Percentiles rank a stretch among this genome's conserved stretches.
Conservation (phyloP, 495 filamentous ascomycete species). For the Hypomontagnella submonticulosa region DNA sequence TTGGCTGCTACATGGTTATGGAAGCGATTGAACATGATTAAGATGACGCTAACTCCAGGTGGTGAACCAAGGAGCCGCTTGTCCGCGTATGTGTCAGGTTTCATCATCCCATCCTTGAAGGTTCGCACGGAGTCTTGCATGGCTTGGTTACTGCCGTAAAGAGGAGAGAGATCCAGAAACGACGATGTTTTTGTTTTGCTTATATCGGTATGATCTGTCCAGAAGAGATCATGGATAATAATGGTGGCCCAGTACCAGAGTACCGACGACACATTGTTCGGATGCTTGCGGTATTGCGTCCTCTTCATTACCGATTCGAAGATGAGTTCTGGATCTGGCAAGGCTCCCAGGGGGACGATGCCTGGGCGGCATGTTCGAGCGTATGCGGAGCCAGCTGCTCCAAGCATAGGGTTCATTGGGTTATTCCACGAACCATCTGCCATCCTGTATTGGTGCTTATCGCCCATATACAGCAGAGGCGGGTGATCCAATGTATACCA, state of each 20-base stretch:
- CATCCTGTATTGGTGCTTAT: slow-evolving; percentile 72
- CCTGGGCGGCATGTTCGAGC: slow-evolving; percentile 77
- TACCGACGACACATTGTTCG: slow-evolving; percentile 84
- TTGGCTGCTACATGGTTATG: slow-evolving; percentile 81
- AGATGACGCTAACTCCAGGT: slow-evolving; percentile 78
- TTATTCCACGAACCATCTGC: slow-evolving; percentile 77
- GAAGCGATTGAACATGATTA: slow-evolving; percentile 79
- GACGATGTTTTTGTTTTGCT: slow-evolving; percentile 78
- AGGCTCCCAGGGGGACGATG: slow-evolving; percentile 68
- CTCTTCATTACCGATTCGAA: slow-evolving; percentile 76
- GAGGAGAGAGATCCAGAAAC: slow-evolving; percentile 84
- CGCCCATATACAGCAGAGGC: slow-evolving; percentile 67
- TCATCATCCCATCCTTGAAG: slow-evolving; percentile 83
- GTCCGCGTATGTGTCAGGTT: slow-evolving; percentile 83
- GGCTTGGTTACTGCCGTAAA: slow-evolving; percentile 83
- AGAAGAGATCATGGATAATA: slow-evolving; percentile 77
- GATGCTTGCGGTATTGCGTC: slow-evolving; percentile 57
- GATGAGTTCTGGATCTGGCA: slow-evolving; percentile 79
- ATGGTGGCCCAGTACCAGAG: slow-evolving; percentile 91
- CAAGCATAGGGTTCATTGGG: slow-evolving; percentile 56
- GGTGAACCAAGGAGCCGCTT: slow-evolving; percentile 83
- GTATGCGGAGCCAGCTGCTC: slow-evolving; percentile 67
- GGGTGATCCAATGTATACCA: slow-evolving; percentile 73
- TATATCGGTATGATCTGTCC: slow-evolving; percentile 53
- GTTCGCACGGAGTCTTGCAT: slow-evolving; percentile 82